Evolutionary conservation across 2,329 filamentous ascomycete genomes (phyloP).

Genomic region (Colletotrichum ledebouriae): DNA sequence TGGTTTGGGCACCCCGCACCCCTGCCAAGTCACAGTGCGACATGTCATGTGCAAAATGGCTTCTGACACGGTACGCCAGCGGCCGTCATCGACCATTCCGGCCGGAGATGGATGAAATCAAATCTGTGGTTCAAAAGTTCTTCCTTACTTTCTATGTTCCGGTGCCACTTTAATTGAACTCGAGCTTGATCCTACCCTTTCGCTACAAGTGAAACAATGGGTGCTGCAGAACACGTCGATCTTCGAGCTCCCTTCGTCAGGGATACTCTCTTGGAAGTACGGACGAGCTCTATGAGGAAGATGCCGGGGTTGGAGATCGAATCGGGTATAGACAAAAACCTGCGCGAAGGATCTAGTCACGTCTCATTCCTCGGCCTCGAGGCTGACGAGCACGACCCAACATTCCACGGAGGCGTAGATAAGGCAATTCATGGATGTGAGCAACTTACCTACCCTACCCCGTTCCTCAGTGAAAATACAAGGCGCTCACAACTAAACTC

Average conservation of each 20-base stretch:
- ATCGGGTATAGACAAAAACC: conserved; percentile 69
- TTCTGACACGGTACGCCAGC: not conserved
- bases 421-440: conserved; percentile 73
- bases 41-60: not conserved
- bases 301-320: conserved; percentile 64
- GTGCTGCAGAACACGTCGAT: conserved; percentile 48
- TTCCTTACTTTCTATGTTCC: not conserved
- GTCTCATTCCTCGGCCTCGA: conserved; percentile 65
- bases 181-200: not conserved
- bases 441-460: conserved; percentile 43
- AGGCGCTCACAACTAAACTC: conserved; percentile 9
- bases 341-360: conserved; percentile 58
- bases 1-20: no score
- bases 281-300: conserved; percentile 68
- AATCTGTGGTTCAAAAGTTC: not conserved
- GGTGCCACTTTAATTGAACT: not conserved
- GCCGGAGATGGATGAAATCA: not conserved
- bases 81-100: conserved; percentile 1
- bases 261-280: conserved; percentile 68
- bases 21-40: not conserved
- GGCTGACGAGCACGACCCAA: conserved; percentile 72
- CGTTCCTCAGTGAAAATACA: not conserved
- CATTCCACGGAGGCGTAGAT: conserved; percentile 72
- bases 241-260: conserved; percentile 58
- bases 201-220: conserved; percentile 27